Conservation (phyloP, 371 early-diverging fungal species). For the Fennellomyces sp. region DNA sequence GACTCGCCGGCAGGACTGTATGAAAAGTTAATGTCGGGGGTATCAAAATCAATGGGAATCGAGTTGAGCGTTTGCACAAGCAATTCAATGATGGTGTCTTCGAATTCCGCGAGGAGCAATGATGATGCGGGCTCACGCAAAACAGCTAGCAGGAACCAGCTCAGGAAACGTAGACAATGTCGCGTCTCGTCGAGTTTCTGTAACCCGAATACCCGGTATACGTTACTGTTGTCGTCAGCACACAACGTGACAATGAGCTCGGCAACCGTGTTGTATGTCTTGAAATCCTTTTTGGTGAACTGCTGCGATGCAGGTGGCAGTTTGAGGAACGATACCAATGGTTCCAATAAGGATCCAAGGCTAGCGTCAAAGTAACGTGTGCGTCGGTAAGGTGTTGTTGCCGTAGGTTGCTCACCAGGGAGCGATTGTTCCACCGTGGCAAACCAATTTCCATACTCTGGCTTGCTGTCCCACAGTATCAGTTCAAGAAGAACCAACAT, state of each 20-base stretch:
- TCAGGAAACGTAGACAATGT: constrained; percentile 48
- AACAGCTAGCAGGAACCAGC: constrained; percentile 47
- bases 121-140: constrained; percentile 20
- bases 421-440: constrained; percentile 30
- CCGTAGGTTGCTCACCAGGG: constrained; percentile 18
- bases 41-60: constrained; percentile 39
- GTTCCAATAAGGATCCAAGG: constrained; percentile 27
- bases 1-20: constrained; percentile 47
- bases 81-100: constrained; percentile 39
- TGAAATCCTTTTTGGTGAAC: constrained; percentile 55
- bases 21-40: constrained; percentile 40
- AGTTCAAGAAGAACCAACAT: constrained; percentile 45
- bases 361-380: constrained; percentile 37
- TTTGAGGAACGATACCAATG: constrained; percentile 38
- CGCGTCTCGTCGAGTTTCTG: constrained; percentile 49
- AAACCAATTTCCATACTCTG: constrained; percentile 37
- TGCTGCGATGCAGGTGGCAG: constrained; percentile 33
- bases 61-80: constrained; percentile 43
- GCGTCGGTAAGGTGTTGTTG: constrained; percentile 27
- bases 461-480: constrained; percentile 43
- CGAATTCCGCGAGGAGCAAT: constrained; percentile 36
- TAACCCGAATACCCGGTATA: constrained; percentile 31
- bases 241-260: constrained; percentile 41
- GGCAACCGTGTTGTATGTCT: constrained; percentile 36
- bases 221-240: constrained; percentile 24